Evolutionary conservation across 1,284 basidiomycete species (phyloP), one percentile per base, ranked within the genome.

Genomic region (Leucoagaricus sp.): DNA sequence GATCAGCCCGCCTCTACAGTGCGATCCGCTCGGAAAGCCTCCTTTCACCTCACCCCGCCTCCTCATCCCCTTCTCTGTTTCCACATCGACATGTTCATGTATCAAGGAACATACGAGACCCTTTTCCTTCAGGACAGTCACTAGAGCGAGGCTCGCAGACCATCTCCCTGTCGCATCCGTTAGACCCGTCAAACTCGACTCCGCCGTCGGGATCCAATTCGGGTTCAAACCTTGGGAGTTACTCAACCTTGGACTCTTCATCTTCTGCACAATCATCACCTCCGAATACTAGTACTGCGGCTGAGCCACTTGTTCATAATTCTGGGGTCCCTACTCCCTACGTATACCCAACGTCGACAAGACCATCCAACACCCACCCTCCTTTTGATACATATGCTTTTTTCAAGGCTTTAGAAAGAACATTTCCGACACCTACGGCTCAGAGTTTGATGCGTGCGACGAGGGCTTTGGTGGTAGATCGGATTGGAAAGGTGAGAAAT

Each of bases 381-480:
- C 83, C 83, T 0, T 85, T 85, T 63, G 77, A 85, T 61, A 85
- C 83, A 1, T 81, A 85, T 69, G 72, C 75, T 2, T 91, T 93
- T 72, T 87, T 90, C 61, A 64, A 65, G 13, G 84, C 77, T 1
- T 75, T 93, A 34, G 88, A 91, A 63, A 80, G 77, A 68, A 84
- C 84, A 0, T 93, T 93, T 67, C 83, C 89, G 0, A 83, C 83
- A 0, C 76, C 79, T 0, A 85, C 86, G 0, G 87, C 93, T 13
- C 80, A 82, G 23, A 86, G 84, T 60, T 76, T 98, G 58, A 98
- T 98, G 95, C 83, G 90, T 21, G 91, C 91, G 2, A 93, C 93
- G 10, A 80, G 92, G 49, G 87, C 86, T 0, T 74, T 97, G 63
- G 81, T 98, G 33, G 83, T 91, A 2, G 84, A 89, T 63, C 82